Percentiles rank a stretch among this genome's conserved stretches.
Conservation (phyloP, 768 basidiomycete genomes). For the Russula vinacea region DNA sequence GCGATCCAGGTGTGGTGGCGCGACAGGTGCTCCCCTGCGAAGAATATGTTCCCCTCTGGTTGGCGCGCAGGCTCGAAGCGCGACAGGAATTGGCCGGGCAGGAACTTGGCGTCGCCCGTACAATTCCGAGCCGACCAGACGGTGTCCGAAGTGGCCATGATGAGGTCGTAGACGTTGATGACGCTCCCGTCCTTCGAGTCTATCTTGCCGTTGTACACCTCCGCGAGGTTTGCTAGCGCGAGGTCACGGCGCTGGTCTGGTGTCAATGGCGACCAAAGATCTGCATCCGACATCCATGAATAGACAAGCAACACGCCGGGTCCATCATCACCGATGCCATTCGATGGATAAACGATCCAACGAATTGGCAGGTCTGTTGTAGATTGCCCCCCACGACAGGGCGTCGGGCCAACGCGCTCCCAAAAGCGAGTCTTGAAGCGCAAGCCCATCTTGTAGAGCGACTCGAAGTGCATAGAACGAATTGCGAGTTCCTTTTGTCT, state of each 20-base stretch:
- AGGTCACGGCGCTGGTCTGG: slow-evolving; percentile 26
- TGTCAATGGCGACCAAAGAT: slow-evolving; percentile 30
- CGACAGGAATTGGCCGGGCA: slow-evolving; percentile 33
- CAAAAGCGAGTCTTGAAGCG: slow-evolving; percentile 32
- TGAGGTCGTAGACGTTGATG: slow-evolving; percentile 30
- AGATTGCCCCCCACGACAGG: slow-evolving; percentile 28
- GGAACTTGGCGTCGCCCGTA: slow-evolving; percentile 37
- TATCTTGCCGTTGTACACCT: slow-evolving; percentile 28
- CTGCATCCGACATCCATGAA: slow-evolving; percentile 34
- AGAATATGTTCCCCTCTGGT: slow-evolving; percentile 32
- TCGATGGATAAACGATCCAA: slow-evolving; percentile 28
- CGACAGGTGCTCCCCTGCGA: slow-evolving; percentile 35
- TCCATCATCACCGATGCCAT: slow-evolving; percentile 29
- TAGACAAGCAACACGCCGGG: slow-evolving; percentile 34
- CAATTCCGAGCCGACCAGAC: slow-evolving; percentile 32
- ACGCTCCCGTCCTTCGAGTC: slow-evolving; percentile 21
- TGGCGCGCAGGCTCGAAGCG: slow-evolving; percentile 30
- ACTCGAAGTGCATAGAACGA: slow-evolving; percentile 32
- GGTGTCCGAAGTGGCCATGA: slow-evolving; percentile 31
- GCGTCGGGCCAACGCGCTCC: slow-evolving; percentile 19
- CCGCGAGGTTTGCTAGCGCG: slow-evolving; percentile 31
- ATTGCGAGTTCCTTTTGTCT: slow-evolving; percentile 30
- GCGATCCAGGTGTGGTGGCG: slow-evolving; percentile 36
- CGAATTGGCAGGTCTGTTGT: slow-evolving; percentile 29
- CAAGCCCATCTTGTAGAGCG: slow-evolving; percentile 33